These are phyloP conservation scores for Setomelanomma holmii DNA, from an alignment of 2,329 filamentous ascomycete genomes.

Conservation along the genomic window DNA sequence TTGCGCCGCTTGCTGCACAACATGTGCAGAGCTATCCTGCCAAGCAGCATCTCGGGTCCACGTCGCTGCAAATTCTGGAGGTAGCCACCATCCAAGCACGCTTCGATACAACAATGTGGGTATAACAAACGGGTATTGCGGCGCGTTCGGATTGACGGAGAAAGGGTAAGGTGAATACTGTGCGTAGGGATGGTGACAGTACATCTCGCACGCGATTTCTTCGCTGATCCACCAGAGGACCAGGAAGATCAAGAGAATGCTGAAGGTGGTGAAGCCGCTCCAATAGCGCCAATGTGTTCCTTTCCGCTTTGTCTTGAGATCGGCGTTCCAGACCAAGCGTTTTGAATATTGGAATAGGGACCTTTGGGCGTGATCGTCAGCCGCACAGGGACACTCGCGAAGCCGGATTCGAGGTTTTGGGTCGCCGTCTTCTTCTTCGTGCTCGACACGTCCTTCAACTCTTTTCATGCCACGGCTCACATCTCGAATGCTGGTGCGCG, in stretches of 20 bases:
- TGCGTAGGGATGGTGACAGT: constrained; percentile 60
- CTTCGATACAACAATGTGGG: constrained; percentile 60
- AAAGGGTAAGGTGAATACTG: constrained; percentile 55
- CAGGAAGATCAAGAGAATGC: constrained; percentile 50
- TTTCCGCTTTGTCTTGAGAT: constrained; percentile 23
- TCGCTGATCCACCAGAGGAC: constrained; percentile 60
- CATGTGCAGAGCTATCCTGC: constrained; percentile 3
- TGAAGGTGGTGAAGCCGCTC: constrained; percentile 48
- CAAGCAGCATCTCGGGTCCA: constrained; percentile 19
- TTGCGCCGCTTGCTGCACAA: constrained; percentile 11
- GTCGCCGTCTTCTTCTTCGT: constrained; percentile 28
- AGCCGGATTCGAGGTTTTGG: constrained; percentile 14
- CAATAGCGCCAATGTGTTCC: constrained; percentile 22
- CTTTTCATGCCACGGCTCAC: constrained; percentile 52
- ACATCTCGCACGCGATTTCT: constrained; percentile 57
- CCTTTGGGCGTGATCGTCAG: constrained; percentile 11
- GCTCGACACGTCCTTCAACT: constrained; percentile 51
- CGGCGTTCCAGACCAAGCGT: constrained; percentile 35
- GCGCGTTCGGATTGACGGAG: constrained; percentile 60
- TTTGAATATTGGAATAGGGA: constrained; percentile 34
- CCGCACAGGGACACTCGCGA: constrained; percentile 29
- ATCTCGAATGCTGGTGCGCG: constrained; percentile 53
- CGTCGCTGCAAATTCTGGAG: constrained; percentile 28
- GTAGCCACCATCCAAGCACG: constrained; percentile 46
- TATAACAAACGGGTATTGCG: constrained; percentile 62